Conservation (phyloP, 225 moss, liverwort and hornwort species). For the Pleurozium schreberi region DNA sequence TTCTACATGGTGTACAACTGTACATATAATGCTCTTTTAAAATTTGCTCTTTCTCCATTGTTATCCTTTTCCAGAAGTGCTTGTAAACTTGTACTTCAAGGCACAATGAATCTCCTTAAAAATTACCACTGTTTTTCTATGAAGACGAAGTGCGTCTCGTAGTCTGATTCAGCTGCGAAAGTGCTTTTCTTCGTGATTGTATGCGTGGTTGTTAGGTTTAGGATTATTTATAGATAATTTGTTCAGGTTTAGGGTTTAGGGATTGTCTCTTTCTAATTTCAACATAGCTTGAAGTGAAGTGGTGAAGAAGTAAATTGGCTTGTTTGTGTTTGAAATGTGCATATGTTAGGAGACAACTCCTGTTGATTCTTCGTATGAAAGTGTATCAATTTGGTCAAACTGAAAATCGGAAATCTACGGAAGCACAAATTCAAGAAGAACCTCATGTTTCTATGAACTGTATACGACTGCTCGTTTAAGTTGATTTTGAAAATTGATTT, state of each 20-base stretch:
- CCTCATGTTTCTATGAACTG: not conserved
- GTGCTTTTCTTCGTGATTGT: not conserved
- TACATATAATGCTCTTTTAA: not conserved
- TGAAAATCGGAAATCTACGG: not conserved
- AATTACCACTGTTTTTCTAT: not conserved
- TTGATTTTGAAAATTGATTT: not conserved
- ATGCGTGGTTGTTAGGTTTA: not conserved
- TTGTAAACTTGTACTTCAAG: not conserved
- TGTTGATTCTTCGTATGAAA: not conserved
- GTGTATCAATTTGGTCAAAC: not conserved
- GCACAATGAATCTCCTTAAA: not conserved
- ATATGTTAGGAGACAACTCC: not conserved
- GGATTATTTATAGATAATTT: not conserved
- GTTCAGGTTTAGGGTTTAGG: no score
- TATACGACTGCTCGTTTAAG: not conserved
- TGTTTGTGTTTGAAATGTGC: not conserved
- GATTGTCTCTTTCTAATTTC: not conserved
- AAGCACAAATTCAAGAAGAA: not conserved
- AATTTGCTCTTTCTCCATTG: not conserved
- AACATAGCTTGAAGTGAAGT: not conserved
- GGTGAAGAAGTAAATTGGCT: not conserved
- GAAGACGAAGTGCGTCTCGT: not conserved
- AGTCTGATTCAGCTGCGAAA: not conserved
- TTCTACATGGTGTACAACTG: no score
- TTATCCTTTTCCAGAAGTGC: not conserved